A percentile compares a stretch with the other conserved stretches of the same genome.
Evolutionary conservation across 352 stramenopile species (phyloP).

Genomic region (Peronospora tabacina): DNA sequence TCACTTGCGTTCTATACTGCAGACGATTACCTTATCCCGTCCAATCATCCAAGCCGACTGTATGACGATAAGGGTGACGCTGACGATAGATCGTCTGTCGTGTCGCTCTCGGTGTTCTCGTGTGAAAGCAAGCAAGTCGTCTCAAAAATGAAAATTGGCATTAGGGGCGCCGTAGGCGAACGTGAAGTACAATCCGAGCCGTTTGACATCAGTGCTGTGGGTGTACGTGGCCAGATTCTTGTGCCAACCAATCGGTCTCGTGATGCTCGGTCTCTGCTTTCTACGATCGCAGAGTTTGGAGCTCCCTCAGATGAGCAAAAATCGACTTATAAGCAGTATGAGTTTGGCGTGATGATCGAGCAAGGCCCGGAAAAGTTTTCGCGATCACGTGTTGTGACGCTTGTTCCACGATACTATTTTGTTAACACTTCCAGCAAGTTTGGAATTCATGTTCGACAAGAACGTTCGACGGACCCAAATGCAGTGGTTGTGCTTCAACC

Average conservation of each 20-base stretch:
- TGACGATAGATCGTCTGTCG: constrained; percentile 25
- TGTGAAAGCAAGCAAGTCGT: constrained; percentile 52
- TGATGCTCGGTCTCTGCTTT: constrained; percentile 38
- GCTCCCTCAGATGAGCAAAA: constrained; percentile 18
- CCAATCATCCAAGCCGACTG: constrained; percentile 31
- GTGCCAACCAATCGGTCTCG: constrained; percentile 41
- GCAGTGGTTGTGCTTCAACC: constrained; percentile 39
- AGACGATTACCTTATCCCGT: constrained; percentile 50
- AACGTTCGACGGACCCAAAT: constrained; percentile 31
- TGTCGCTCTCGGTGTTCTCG: constrained; percentile 69
- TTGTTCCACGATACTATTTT: constrained; percentile 76
- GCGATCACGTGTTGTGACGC: constrained; percentile 65
- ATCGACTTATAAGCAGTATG: constrained; percentile 60
- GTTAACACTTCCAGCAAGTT: constrained; percentile 66
- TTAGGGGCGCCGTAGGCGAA: constrained; percentile 29
- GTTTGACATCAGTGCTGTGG: constrained; percentile 75
- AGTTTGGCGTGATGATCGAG: constrained; percentile 83
- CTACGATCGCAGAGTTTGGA: constrained; percentile 41
- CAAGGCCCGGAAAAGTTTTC: constrained; percentile 72
- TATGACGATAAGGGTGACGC: constrained; percentile 18
- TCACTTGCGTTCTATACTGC: constrained; percentile 63
- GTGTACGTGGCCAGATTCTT: constrained; percentile 64
- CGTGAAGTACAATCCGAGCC: constrained; percentile 60
- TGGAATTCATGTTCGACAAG: constrained; percentile 61
- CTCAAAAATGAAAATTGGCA: constrained; percentile 74